Percentiles rank a stretch among this genome's conserved stretches.
These are phyloP conservation scores for Suillus hirtellus DNA, from an alignment of 768 basidiomycete genomes.

Conservation along the genomic window DNA sequence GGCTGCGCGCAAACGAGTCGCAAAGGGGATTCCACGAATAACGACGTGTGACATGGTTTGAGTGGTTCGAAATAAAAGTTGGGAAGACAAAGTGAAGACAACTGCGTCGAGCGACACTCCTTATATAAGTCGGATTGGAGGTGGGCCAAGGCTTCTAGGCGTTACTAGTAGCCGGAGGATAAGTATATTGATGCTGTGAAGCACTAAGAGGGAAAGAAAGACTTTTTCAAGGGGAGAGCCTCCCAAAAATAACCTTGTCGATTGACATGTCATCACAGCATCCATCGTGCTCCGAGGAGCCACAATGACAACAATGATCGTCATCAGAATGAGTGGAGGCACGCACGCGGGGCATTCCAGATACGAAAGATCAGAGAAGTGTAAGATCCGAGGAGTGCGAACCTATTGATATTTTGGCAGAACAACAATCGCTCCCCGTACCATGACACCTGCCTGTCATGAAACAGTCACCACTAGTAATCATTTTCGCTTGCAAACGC, in stretches of 20 bases:
- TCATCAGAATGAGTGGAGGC: not conserved
- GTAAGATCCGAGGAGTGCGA: not conserved
- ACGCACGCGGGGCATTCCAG: not conserved
- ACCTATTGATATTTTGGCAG: not conserved
- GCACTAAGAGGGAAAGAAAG: not conserved
- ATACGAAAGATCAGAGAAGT: not conserved
- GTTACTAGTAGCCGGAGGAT: not conserved
- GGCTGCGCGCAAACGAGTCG: slow-evolving; percentile 16
- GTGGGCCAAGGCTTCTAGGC: not conserved
- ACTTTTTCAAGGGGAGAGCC: not conserved
- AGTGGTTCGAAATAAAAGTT: not conserved
- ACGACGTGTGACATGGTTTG: slow-evolving; percentile 38
- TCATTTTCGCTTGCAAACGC: not conserved
- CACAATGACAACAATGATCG: not conserved
- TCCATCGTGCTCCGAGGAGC: not conserved
- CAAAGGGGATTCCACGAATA: slow-evolving; percentile 45
- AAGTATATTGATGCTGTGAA: not conserved
- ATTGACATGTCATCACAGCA: not conserved
- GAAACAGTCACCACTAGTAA: not conserved
- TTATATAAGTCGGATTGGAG: slow-evolving; percentile 21
- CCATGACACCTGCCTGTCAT: not conserved
- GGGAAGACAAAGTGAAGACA: slow-evolving; percentile 1
- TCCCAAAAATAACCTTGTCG: not conserved
- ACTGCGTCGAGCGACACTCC: not conserved
- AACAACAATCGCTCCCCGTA: not conserved